phyloP scores from a whole-genome alignment of 2,329 filamentous ascomycete genomes.

The Camillea tinctor region DNA sequence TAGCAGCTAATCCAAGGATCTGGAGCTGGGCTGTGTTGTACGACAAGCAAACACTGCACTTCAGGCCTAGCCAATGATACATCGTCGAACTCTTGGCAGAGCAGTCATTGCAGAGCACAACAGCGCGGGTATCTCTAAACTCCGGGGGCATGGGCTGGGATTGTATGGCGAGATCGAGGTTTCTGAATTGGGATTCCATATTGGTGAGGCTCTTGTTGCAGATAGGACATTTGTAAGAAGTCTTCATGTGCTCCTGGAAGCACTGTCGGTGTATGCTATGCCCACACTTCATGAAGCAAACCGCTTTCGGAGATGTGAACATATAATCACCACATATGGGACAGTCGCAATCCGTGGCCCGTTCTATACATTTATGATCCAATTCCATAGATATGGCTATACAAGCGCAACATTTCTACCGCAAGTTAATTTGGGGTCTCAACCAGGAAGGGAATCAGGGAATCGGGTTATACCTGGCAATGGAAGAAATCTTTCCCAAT shows the following conservation, averaged over 20 bases:
- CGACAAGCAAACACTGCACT: slow-evolving; percentile 72
- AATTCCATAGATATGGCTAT: slow-evolving; percentile 83
- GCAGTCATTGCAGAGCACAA: slow-evolving; percentile 94
- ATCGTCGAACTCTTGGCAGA: slow-evolving; percentile 79
- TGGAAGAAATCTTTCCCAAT: slow-evolving; percentile 97
- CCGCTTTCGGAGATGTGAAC: slow-evolving; percentile 84
- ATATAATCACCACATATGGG: slow-evolving; percentile 97
- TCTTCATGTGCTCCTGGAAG: slow-evolving; percentile 82
- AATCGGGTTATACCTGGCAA: slow-evolving; percentile 70
- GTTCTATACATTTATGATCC: slow-evolving; percentile 90
- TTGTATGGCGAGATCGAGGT: slow-evolving; percentile 82
- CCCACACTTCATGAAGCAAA: slow-evolving; percentile 93
- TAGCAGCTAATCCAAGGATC: slow-evolving; percentile 48
- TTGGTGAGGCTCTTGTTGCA: slow-evolving; percentile 97
- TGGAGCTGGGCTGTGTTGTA: slow-evolving; percentile 69
- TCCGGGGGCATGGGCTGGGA: slow-evolving; percentile 89
- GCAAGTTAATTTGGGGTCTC: neutral
- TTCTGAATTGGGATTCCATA: slow-evolving; percentile 94
- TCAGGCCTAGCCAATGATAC: slow-evolving; percentile 94
- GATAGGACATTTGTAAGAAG: slow-evolving; percentile 92
- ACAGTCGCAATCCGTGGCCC: slow-evolving; percentile 91
- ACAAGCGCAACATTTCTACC: slow-evolving; percentile 84
- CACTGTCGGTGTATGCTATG: slow-evolving; percentile 93
- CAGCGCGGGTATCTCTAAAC: slow-evolving; percentile 74
- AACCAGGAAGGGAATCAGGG: neutral